Evolutionary conservation across 1,284 basidiomycete species (phyloP).

Genomic region (Phylloboletellus chloephorus): DNA sequence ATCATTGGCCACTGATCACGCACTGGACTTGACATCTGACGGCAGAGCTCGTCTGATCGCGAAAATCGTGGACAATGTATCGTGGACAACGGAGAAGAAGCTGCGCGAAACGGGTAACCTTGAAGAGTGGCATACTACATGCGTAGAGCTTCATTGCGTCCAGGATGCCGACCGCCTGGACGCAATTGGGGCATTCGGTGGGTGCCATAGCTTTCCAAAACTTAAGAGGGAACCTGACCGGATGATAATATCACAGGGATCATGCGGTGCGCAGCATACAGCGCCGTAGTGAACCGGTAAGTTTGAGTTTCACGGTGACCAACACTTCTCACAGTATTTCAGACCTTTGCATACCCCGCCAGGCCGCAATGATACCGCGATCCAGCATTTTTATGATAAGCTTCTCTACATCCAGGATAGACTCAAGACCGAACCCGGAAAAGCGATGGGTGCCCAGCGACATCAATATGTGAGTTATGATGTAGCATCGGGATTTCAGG

Average conservation of each 20-base stretch:
- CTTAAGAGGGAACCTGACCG: not conserved
- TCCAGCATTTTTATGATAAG: constrained; percentile 88
- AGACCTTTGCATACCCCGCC: constrained; percentile 65
- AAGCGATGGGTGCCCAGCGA: constrained; percentile 62
- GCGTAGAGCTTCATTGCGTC: constrained; percentile 81
- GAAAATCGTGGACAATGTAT: constrained; percentile 75
- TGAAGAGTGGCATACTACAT: constrained; percentile 70
- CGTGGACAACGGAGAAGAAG: constrained; percentile 82
- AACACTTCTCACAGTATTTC: constrained; percentile 10
- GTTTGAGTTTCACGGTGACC: constrained; percentile 15
- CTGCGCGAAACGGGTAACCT: constrained; percentile 50
- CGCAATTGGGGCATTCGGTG: constrained; percentile 88
- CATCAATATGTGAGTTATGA: constrained; percentile 61
- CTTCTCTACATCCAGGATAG: constrained; percentile 67
- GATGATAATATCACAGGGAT: constrained; percentile 49
- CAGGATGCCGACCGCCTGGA: constrained; percentile 92
- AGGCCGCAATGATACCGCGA: constrained; percentile 54
- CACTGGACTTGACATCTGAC: constrained; percentile 54
- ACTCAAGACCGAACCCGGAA: constrained; percentile 74
- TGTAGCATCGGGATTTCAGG: not conserved
- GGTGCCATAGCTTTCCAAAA: constrained; percentile 15
- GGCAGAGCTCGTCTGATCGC: constrained; percentile 54
- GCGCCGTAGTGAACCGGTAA: constrained; percentile 59
- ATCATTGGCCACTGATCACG: constrained; percentile 34
- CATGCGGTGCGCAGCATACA: constrained; percentile 82